phyloP scores from a whole-genome alignment of 2,329 filamentous ascomycete species.

The Coleophoma cylindrospora region DNA sequence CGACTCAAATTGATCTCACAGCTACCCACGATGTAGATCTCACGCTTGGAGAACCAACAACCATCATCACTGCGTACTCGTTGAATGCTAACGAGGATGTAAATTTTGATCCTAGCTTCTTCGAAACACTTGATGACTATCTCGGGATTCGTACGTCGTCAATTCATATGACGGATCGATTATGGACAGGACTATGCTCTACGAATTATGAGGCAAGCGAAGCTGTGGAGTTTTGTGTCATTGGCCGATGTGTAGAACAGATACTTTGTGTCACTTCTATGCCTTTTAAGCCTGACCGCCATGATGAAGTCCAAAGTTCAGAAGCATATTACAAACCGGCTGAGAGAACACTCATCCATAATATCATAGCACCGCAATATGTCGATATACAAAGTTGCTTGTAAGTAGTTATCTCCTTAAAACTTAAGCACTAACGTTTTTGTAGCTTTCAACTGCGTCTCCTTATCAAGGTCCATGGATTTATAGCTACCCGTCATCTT shows the following conservation, averaged over 20 bases:
- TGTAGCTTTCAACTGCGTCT: slow-evolving; percentile 13
- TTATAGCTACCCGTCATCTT: slow-evolving; percentile 7
- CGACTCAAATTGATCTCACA: slow-evolving; percentile 5
- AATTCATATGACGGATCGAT: slow-evolving; percentile 9
- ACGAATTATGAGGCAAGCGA: slow-evolving; percentile 11
- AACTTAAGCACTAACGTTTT: background rate
- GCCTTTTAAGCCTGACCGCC: background rate
- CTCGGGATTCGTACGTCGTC: slow-evolving; percentile 8
- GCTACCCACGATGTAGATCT: slow-evolving; percentile 7
- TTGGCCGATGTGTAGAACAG: slow-evolving; percentile 13
- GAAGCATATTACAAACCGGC: no score
- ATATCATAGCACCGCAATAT: slow-evolving; percentile 10
- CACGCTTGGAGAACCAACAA: slow-evolving; percentile 5
- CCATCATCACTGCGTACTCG: slow-evolving; percentile 9
- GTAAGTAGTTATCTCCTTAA: slow-evolving; percentile 1
- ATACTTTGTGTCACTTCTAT: slow-evolving; percentile 13
- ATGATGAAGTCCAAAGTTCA: no score
- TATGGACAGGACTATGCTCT: slow-evolving; percentile 11
- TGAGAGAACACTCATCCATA: slow-evolving; percentile 5
- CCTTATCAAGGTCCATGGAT: slow-evolving; percentile 10
- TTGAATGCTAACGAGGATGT: background rate
- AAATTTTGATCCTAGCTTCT: background rate
- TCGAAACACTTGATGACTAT: slow-evolving; percentile 6
- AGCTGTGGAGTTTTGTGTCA: slow-evolving; percentile 9
- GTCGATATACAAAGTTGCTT: slow-evolving; percentile 12